These are phyloP conservation scores for Cydonia oblonga DNA, from an alignment of 331 rosid genomes.

Conservation along the genomic window DNA sequence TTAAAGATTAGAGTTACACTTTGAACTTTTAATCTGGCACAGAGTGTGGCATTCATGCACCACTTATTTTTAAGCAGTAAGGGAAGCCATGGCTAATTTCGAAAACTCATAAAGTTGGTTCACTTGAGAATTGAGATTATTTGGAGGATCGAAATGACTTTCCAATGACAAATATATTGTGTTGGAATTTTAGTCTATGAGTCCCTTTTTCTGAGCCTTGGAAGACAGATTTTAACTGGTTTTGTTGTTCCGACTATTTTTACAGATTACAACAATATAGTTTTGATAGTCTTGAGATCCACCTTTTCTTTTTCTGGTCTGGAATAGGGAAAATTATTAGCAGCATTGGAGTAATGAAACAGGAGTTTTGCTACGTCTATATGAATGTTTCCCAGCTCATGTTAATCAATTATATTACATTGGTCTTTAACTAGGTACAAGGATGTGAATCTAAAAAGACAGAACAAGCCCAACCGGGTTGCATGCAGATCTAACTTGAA, in stretches of 20 bases:
- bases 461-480: slow-evolving; percentile 8
- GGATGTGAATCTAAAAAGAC: slow-evolving; percentile 19
- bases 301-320: not conserved
- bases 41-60: not conserved
- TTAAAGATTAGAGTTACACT: not conserved
- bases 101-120: too few relatives aligned
- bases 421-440: slow-evolving; percentile 35
- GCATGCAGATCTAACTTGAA: slow-evolving; percentile 11
- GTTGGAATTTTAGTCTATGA: too few relatives aligned
- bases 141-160: not conserved
- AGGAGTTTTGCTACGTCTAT: not conserved
- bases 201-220: not conserved
- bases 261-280: not conserved
- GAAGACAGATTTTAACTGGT: not conserved
- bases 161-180: not conserved
- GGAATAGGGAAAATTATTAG: not conserved
- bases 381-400: not conserved
- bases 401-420: not conserved
- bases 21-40: not conserved
- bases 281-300: not conserved
- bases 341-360: not conserved
- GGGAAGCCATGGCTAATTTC: not conserved
- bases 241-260: not conserved
- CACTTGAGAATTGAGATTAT: too few relatives aligned
- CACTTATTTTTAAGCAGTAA: not conserved